phyloP scores from a whole-genome alignment of 2,329 filamentous ascomycete genomes.

The Aspergillus novoparasiticus region DNA sequence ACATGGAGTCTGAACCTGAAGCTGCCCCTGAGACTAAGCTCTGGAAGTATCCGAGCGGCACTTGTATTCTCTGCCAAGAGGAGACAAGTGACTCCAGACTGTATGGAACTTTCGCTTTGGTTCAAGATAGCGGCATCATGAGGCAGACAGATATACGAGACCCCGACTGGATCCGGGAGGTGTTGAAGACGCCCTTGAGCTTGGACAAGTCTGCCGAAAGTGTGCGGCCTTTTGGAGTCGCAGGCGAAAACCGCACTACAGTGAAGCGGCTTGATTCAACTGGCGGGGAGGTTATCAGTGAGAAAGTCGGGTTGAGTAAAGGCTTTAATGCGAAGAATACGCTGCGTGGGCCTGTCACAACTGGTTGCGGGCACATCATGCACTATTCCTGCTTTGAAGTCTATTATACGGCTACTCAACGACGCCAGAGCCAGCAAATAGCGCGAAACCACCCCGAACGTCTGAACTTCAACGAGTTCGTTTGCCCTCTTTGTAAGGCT shows the following conservation, averaged over 20 bases:
- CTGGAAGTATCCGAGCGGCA: slow-evolving; percentile 90
- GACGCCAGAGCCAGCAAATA: slow-evolving; percentile 88
- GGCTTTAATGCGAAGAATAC: slow-evolving; percentile 75
- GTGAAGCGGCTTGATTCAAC: slow-evolving; percentile 75
- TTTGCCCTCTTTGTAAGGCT: slow-evolving; percentile 95
- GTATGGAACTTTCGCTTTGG: slow-evolving; percentile 89
- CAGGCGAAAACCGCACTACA: slow-evolving; percentile 78
- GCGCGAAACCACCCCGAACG: slow-evolving; percentile 90
- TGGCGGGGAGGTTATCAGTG: slow-evolving; percentile 70
- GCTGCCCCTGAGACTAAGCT: slow-evolving; percentile 67
- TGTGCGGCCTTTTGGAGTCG: slow-evolving; percentile 86
- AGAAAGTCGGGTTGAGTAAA: slow-evolving; percentile 82
- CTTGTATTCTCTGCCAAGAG: slow-evolving; percentile 95
- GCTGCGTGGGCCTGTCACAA: slow-evolving; percentile 76
- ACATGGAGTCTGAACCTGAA: slow-evolving; percentile 54
- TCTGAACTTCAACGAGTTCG: slow-evolving; percentile 79
- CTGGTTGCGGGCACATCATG: slow-evolving; percentile 97
- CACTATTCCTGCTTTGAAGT: slow-evolving; percentile 94
- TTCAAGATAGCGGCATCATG: slow-evolving; percentile 82
- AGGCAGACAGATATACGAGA: slow-evolving; percentile 84
- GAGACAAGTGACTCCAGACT: slow-evolving; percentile 86
- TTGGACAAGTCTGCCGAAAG: slow-evolving; percentile 83
- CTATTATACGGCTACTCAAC: slow-evolving; percentile 80
- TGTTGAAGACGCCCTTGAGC: slow-evolving; percentile 73
- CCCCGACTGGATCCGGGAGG: slow-evolving; percentile 81